Percentiles rank a stretch among this genome's conserved stretches.
These are phyloP conservation scores for Cicer yamashitae DNA, from an alignment of 306 rosid species.

Conservation along the genomic window DNA sequence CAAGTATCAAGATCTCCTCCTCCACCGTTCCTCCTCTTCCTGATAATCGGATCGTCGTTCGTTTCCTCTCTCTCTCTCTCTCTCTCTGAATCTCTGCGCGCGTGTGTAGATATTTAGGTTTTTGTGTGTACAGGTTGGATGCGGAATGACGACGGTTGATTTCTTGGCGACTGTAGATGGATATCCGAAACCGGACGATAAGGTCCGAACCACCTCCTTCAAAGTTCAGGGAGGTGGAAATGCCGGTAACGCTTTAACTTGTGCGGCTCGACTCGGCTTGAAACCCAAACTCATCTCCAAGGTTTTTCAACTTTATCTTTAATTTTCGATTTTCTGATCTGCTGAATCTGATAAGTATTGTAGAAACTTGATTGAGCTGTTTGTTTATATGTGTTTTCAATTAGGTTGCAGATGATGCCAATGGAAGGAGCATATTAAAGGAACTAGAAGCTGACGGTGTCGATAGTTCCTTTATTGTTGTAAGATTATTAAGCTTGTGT, in stretches of 20 bases:
- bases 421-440: slow-evolving; percentile 67
- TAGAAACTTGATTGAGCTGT: neutral
- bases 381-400: neutral
- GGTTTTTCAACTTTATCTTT: slow-evolving; percentile 45
- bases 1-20: slow-evolving; percentile 35
- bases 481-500: slow-evolving; percentile 42
- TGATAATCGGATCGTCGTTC: slow-evolving; percentile 45
- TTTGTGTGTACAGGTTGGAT: slow-evolving; percentile 38
- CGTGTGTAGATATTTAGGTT: neutral
- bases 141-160: slow-evolving; percentile 55
- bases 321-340: neutral
- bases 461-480: slow-evolving; percentile 73
- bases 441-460: slow-evolving; percentile 83
- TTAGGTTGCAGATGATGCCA: slow-evolving; percentile 77
- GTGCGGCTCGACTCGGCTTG: slow-evolving; percentile 84
- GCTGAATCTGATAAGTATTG: neutral
- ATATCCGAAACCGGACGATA: slow-evolving; percentile 57
- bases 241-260: slow-evolving; percentile 82
- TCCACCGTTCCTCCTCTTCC: slow-evolving; percentile 42
- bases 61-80: slow-evolving; percentile 16
- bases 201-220: slow-evolving; percentile 49
- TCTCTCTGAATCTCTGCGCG: neutral
- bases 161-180: slow-evolving; percentile 55
- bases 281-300: slow-evolving; percentile 78
- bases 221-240: slow-evolving; percentile 95